phyloP scores from a whole-genome alignment of 352 stramenopile species.

The Pseudoperonospora humuli region DNA sequence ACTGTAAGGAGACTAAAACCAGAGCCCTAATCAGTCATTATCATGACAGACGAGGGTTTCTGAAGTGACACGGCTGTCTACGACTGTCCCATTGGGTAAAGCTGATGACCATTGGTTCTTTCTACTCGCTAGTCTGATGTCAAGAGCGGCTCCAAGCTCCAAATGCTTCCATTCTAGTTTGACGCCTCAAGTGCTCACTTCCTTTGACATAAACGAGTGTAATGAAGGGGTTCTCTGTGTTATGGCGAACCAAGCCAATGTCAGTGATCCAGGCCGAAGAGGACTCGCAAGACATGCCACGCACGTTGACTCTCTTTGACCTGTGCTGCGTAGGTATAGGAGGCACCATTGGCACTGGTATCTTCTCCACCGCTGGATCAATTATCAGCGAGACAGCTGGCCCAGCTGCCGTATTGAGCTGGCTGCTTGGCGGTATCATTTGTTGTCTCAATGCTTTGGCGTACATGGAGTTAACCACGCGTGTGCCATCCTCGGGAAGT shows the following conservation, averaged over 20 bases:
- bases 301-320: constrained; percentile 68
- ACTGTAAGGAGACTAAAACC: no score
- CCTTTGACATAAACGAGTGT: neutral
- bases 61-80: no score
- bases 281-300: constrained; percentile 32
- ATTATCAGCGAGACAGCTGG: constrained; percentile 71
- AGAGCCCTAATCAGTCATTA: no score
- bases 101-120: no score
- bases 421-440: constrained; percentile 60
- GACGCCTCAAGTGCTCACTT: no score
- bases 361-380: constrained; percentile 70
- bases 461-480: constrained; percentile 79
- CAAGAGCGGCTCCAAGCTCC: no score
- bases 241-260: constrained; percentile 53
- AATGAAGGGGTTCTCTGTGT: neutral
- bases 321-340: constrained; percentile 84
- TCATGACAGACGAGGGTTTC: no score
- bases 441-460: constrained; percentile 69
- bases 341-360: constrained; percentile 78
- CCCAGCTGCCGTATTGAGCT: constrained; percentile 65
- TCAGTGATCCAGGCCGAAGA: constrained; percentile 54
- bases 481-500: constrained; percentile 79
- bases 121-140: no score
- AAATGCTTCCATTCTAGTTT: no score
- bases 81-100: no score